These are phyloP conservation scores for Melanomma pulvis-pyrius DNA, from an alignment of 495 filamentous ascomycete genomes.

Conservation along the genomic window DNA sequence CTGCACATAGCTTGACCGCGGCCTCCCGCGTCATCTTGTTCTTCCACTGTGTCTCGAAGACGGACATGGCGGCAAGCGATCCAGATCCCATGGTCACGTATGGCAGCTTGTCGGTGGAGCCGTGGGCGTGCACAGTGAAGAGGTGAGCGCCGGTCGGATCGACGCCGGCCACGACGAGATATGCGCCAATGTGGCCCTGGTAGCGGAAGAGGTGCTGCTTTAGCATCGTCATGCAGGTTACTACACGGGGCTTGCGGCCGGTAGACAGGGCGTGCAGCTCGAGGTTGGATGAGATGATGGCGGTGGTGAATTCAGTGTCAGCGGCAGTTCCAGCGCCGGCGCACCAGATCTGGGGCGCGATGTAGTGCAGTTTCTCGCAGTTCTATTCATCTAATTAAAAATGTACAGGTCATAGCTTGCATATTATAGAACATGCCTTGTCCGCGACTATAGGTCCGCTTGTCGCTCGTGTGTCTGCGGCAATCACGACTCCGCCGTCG, in stretches of 20 bases:
- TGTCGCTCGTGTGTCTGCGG: conserved; percentile 96
- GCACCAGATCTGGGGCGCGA: conserved; percentile 98
- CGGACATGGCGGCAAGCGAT: conserved; percentile 93
- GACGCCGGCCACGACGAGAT: conserved; percentile 95
- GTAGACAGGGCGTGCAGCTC: conserved; percentile 95
- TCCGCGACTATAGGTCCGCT: conserved; percentile 98
- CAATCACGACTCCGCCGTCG: conserved; percentile 96
- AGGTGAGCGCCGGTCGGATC: conserved; percentile 96
- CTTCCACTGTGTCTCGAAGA: conserved; percentile 98
- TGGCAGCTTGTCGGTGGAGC: conserved; percentile 96
- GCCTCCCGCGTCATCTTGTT: conserved; percentile 73
- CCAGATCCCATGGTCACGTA: conserved; percentile 99
- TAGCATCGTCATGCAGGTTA: conserved; percentile 99
- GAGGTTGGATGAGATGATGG: conserved; percentile 96
- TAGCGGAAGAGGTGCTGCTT: conserved; percentile 99
- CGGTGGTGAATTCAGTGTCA: conserved; percentile 98
- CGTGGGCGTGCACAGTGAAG: conserved; percentile 98
- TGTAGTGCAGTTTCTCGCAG: conserved; percentile 99
- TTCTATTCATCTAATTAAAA: conserved; percentile 59
- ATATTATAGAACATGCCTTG: conserved; percentile 61
- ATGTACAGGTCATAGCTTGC: background rate
- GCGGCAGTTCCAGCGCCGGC: conserved; percentile 97
- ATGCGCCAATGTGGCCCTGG: conserved; percentile 97
- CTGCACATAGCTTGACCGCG: conserved; percentile 76
- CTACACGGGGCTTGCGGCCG: conserved; percentile 92